phyloP scores from a whole-genome alignment of 177 flowering plant species.

The Vitis hybrid region DNA sequence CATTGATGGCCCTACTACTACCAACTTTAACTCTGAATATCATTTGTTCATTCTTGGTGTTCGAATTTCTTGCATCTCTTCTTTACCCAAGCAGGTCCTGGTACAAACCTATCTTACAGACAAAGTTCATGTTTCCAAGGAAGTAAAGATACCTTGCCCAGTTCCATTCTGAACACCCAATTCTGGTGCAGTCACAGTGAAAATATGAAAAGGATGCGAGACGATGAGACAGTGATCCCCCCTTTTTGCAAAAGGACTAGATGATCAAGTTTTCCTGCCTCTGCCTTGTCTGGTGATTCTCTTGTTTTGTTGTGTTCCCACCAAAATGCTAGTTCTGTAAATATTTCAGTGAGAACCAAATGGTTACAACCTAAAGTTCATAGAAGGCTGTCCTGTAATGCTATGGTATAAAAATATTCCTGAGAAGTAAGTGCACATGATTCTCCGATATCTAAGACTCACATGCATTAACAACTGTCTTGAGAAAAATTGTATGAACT shows the following conservation, averaged over 20 bases:
- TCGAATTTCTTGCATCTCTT: neutral
- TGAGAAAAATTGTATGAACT: too few species aligned
- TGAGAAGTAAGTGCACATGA: too few species aligned
- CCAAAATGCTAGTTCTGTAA: too few species aligned
- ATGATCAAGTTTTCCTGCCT: constrained; percentile 3
- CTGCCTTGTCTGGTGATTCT: too few species aligned
- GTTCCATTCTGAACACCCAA: constrained; percentile 2
- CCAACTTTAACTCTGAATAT: neutral
- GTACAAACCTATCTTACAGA: neutral
- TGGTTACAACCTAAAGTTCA: too few species aligned
- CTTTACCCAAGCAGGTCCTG: neutral
- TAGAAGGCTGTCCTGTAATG: too few species aligned
- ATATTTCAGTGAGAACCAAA: too few species aligned
- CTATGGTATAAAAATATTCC: too few species aligned
- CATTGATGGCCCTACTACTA: neutral
- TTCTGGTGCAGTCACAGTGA: constrained; percentile 23
- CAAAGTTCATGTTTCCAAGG: constrained; percentile 11
- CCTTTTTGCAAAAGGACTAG: constrained; percentile 33
- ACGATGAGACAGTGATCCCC: constrained; percentile 30
- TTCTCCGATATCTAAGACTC: too few species aligned
- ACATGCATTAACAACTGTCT: too few species aligned
- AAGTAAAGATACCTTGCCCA: neutral
- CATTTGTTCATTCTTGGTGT: neutral
- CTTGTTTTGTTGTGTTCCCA: too few species aligned
- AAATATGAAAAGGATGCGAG: constrained; percentile 41